Conservation (phyloP, 1,284 basidiomycete species). For the Pseudozyma flocculosa region DNA sequence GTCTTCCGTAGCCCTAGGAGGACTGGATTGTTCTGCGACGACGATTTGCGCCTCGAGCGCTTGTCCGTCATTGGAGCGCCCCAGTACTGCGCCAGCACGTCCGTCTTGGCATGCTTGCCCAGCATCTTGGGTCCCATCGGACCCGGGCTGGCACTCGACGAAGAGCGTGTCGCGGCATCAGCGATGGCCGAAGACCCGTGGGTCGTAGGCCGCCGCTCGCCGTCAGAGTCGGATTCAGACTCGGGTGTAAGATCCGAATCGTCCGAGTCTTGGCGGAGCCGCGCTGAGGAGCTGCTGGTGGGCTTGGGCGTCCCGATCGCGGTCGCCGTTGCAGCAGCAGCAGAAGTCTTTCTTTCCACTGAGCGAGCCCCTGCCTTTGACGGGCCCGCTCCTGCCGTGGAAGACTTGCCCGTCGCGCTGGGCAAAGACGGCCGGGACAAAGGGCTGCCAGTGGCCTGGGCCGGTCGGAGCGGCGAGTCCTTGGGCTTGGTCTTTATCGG, state of each 20-base stretch:
- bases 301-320: neutral
- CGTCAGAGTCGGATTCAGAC: conserved; percentile 20
- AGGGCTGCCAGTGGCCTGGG: no score
- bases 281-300: neutral
- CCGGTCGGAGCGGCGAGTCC: neutral
- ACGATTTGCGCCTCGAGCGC: conserved; percentile 31
- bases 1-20: conserved; percentile 6
- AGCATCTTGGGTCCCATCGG: conserved; percentile 53
- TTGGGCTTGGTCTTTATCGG: neutral
- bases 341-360: no score
- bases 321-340: no score
- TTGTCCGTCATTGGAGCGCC: conserved; percentile 49
- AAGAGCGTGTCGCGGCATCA: conserved; percentile 8
- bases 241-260: conserved; percentile 35
- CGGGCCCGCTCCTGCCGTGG: no score
- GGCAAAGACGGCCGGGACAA: no score
- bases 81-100: conserved; percentile 54
- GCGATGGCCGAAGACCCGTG: neutral
- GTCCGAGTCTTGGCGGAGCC: conserved; percentile 23
- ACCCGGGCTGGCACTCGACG: conserved; percentile 28
- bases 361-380: no score
- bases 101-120: conserved; percentile 54
- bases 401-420: no score
- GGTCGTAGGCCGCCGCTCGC: conserved; percentile 1
- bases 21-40: conserved; percentile 22